A percentile compares a stretch with the other conserved stretches of the same genome.
These are phyloP conservation scores for Cryphonectria nitschkei DNA, from an alignment of 2,329 filamentous ascomycete genomes.

Conservation along the genomic window DNA sequence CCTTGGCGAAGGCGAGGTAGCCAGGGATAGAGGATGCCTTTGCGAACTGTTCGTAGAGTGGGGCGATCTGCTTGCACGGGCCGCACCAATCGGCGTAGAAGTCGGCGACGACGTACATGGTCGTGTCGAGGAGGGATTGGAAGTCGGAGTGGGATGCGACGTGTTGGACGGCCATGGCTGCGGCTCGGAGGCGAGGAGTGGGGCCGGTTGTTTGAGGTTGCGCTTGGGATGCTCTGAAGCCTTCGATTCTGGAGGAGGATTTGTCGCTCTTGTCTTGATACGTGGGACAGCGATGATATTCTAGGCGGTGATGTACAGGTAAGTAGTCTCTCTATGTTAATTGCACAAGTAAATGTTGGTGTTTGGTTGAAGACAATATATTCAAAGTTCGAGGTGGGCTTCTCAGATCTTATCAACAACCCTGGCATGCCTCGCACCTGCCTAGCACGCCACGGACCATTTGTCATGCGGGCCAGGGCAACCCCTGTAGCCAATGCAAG, in stretches of 20 bases:
- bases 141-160: constrained; percentile 52
- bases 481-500: background rate
- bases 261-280: too few species aligned
- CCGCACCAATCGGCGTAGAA: constrained; percentile 65
- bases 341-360: background rate
- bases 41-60: constrained; percentile 55
- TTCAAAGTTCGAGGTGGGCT: constrained; percentile 6
- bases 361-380: background rate
- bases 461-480: constrained; percentile 11
- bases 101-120: constrained; percentile 58
- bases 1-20: constrained; percentile 58
- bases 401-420: constrained; percentile 22
- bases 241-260: too few species aligned
- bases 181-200: background rate
- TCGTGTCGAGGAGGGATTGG: constrained; percentile 50
- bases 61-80: constrained; percentile 63
- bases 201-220: background rate
- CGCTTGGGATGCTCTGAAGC: background rate
- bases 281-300: background rate
- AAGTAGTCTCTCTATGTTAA: background rate
- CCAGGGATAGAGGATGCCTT: constrained; percentile 43
- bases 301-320: background rate
- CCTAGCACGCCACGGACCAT: background rate
- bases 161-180: constrained; percentile 37
- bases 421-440: background rate